phyloP scores from a whole-genome alignment of 495 filamentous ascomycete species.

The Hyaloscypha bicolor region DNA sequence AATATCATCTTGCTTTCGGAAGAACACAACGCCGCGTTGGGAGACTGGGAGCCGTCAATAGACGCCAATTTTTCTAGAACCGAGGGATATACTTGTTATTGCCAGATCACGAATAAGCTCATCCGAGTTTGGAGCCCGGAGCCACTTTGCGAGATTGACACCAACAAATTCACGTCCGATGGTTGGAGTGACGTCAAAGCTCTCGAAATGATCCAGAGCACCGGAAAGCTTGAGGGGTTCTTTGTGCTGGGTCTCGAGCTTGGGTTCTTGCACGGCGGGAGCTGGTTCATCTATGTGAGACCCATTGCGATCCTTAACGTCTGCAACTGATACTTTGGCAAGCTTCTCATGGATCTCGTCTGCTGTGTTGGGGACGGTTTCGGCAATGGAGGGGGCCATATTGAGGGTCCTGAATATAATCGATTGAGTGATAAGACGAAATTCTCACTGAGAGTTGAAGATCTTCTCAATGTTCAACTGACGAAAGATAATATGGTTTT shows the following conservation, averaged over 20 bases:
- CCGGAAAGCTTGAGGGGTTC: slow-evolving; percentile 39
- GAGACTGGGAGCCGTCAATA: slow-evolving; percentile 57
- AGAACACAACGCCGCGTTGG: slow-evolving; percentile 79
- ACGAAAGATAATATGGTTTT: too few relatives aligned
- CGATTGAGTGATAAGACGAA: background rate
- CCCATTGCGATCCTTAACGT: slow-evolving; percentile 7
- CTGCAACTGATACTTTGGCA: slow-evolving; percentile 11
- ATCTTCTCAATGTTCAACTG: background rate
- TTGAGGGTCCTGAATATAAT: slow-evolving; percentile 1
- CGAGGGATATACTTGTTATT: slow-evolving; percentile 61
- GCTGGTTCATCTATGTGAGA: slow-evolving; percentile 1
- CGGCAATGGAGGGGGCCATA: slow-evolving; percentile 32
- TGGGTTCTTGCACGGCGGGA: slow-evolving; percentile 18
- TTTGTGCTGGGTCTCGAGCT: slow-evolving; percentile 14
- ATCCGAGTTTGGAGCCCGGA: slow-evolving; percentile 65
- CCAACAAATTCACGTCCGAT: slow-evolving; percentile 68
- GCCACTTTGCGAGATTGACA: slow-evolving; percentile 63
- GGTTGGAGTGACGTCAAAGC: slow-evolving; percentile 66
- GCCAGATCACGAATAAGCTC: slow-evolving; percentile 69
- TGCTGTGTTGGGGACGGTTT: slow-evolving; percentile 21
- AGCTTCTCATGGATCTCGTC: slow-evolving; percentile 31
- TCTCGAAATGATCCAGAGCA: slow-evolving; percentile 57
- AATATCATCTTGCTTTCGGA: slow-evolving; percentile 75
- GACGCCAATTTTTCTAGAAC: slow-evolving; percentile 27
- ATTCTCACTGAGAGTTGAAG: background rate